Evolutionary conservation across 345 rosid species (phyloP), one percentile per base, ranked within the genome.

Genomic region (Viola odorata): DNA sequence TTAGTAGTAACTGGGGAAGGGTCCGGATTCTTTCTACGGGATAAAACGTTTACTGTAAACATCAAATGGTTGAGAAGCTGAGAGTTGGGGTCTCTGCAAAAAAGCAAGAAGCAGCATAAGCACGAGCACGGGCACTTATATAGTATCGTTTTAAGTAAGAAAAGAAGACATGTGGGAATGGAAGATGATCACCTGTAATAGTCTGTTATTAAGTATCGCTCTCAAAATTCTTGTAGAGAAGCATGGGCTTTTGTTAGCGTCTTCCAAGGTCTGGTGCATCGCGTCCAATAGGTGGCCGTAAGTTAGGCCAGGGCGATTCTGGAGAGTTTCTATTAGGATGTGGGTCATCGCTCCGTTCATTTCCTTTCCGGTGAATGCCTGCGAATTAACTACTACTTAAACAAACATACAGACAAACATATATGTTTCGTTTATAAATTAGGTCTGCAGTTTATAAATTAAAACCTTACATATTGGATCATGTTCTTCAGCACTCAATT

Each of bases 291-390:
- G 36, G 32, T 23, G 55, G n/a, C 60, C 60, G 11, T 58, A 70
- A 8, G 65, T 63, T 40, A 17, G 12, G 16, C 42, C 37, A 6
- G 56, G 61, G 8, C 11, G 12, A 45, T 47, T 41, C 55, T 53
- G 52, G 36, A 64, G 5, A 8, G 50, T 37, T 23, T 70, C 64
- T 32, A 63, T 52, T 53, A 70, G 41, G 7, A 63, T 53, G 37
- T 7, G 53, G 5, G 74, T 64, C 60, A 70, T 23, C 17, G 64
- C 69, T 12, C 74, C 74, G 14, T 48, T 64, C 65, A 53, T 70
- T 40, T 44, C 42, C 40, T 58, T 53, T 37, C 51, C 56, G 3
- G 37, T 17, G 50, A 63, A 58, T n/a, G 61, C 74, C 74, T 64
- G 69, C 39, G 32, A 36, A n/a, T n/a, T n/a, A n/a, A n/a, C n/a